These are phyloP conservation scores for Liquidambar formosana DNA, from an alignment of 164 flowering plant species.

Conservation along the genomic window DNA sequence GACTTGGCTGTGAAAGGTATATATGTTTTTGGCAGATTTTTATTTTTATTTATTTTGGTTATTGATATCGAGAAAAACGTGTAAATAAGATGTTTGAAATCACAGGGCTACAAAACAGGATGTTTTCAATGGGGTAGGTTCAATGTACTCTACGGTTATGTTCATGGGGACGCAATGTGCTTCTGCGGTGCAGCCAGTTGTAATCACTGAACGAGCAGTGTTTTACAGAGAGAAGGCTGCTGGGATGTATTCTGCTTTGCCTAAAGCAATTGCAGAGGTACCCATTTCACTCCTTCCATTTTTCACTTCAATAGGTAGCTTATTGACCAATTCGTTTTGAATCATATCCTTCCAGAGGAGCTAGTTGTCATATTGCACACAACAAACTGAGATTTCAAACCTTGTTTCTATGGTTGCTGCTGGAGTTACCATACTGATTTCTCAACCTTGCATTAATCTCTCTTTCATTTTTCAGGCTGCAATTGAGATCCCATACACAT, in stretches of 20 bases:
- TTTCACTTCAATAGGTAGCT: no score
- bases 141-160: conserved; percentile 6
- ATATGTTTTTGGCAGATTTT: background rate
- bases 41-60: no score
- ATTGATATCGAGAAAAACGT: no score
- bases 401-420: no score
- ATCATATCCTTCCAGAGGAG: no score
- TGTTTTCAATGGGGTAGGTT: conserved; percentile 16
- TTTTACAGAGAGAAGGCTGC: conserved; percentile 26
- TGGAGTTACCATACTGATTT: no score
- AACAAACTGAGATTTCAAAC: no score
- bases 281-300: background rate
- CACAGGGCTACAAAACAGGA: conserved; percentile 11
- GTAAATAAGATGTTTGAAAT: background rate
- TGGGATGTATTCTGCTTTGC: conserved; percentile 27
- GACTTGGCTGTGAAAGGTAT: conserved; percentile 6
- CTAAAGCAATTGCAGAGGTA: conserved; percentile 25
- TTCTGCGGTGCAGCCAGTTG: conserved; percentile 12
- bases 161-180: conserved; percentile 19
- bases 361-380: no score
- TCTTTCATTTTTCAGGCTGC: conserved; percentile 10
- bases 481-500: conserved; percentile 22
- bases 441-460: no score
- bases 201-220: conserved; percentile 11
- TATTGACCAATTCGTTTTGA: no score